Base-by-base conservation (phyloP, 805 yeast genomes). In the Lachancea mirantina region DNA sequence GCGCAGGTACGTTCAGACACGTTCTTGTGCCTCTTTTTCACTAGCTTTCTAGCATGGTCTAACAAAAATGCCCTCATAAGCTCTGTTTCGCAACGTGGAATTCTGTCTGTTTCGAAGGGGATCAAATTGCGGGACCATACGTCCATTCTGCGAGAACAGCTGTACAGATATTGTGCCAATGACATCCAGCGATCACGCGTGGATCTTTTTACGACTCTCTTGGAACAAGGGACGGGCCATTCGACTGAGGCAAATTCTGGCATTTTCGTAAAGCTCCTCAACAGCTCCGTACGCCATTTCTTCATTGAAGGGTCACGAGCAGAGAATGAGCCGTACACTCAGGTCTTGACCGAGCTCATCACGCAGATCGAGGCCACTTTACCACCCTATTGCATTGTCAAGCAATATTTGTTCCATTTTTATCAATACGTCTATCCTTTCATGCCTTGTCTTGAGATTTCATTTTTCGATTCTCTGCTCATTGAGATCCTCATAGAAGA, bases 41-140 rank as follows among this genome's bases (percentile, higher is more conserved):
- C 59, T 3, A 50, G 60, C 2, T 41, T 50, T 2, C 52, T 55
- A 24, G 39, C 51, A 24, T 46, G 46, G 17, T 48, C 54, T 6
- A 42, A 53, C 5, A 47, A 46, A 25, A 48, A 49, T 32, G 42
- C 61, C 5, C 42, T 52, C 47, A 47, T 54, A 6, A 55, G 57
- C 17, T 55, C 56, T 2, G 42, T 54, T 8, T 54, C 55, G 5
- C 19, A 50, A 13, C 46, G 53, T 3, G 48, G 54, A 16, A 47
- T 39, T 32, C 48, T 53, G 10, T 40, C 46, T 28, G 46, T 49
- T 17, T 40, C 46, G n/a, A 49, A 49, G 33, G 47, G 46, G 28
- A 46, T 50, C 4, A 45, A 49, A 14, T 47, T 49, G 6, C 40
- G 41, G 25, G 36, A 40, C 19, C 48, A 49, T 28, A 45, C 43